These are phyloP conservation scores for Fraxinus greggii DNA, from an alignment of 305 asterid genomes.

Conservation along the genomic window DNA sequence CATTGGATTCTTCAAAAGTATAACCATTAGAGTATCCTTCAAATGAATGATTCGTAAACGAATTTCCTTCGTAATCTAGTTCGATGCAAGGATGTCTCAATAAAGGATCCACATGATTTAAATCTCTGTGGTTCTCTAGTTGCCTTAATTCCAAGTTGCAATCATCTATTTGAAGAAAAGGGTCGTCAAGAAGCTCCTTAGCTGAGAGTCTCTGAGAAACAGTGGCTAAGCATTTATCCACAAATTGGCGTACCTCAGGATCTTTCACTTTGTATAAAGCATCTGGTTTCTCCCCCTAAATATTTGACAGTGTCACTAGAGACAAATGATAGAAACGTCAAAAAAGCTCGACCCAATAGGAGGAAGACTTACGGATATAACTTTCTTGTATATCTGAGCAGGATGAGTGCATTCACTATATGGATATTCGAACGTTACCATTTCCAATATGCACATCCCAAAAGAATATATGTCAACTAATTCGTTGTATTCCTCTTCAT, in stretches of 20 bases:
- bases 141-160: slow-evolving; percentile 44
- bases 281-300: slow-evolving; percentile 81
- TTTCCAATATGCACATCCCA: slow-evolving; percentile 56
- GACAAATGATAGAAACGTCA: neutral
- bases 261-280: slow-evolving; percentile 73
- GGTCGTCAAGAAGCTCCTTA: slow-evolving; percentile 79
- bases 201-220: slow-evolving; percentile 72
- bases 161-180: slow-evolving; percentile 68
- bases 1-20: slow-evolving; percentile 31
- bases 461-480: slow-evolving; percentile 53
- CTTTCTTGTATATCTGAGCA: slow-evolving; percentile 58
- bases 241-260: slow-evolving; percentile 75
- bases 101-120: slow-evolving; percentile 41
- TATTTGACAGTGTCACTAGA: neutral
- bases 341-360: neutral
- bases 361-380: slow-evolving; percentile 37
- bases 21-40: slow-evolving; percentile 42
- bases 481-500: slow-evolving; percentile 53
- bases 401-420: slow-evolving; percentile 49
- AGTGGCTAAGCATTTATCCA: slow-evolving; percentile 83
- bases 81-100: slow-evolving; percentile 43
- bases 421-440: slow-evolving; percentile 52
- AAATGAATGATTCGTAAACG: neutral
- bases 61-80: slow-evolving; percentile 41
- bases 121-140: slow-evolving; percentile 41